phyloP scores from a whole-genome alignment of 2,329 filamentous ascomycete species.

The Penicillium sp. region DNA sequence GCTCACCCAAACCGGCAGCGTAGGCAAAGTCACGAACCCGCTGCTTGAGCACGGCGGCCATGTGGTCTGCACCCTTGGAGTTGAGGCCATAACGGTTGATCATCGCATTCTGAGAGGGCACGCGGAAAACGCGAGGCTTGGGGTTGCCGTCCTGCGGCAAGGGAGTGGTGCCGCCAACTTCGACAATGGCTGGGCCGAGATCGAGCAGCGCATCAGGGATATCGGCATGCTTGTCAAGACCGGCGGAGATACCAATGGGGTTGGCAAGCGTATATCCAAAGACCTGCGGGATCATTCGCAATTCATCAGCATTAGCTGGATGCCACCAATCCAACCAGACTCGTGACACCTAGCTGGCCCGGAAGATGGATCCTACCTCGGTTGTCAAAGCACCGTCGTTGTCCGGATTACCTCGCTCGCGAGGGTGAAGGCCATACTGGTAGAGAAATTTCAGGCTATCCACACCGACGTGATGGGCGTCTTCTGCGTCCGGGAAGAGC shows the following conservation, averaged over 20 bases:
- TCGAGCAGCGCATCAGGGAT: conserved; percentile 79
- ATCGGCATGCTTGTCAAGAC: conserved; percentile 89
- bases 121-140: conserved; percentile 77
- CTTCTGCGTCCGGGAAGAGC: conserved; percentile 55
- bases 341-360: too few species aligned
- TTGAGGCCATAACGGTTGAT: conserved; percentile 97
- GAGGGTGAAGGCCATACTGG: conserved; percentile 67
- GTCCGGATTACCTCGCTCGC: conserved; percentile 65
- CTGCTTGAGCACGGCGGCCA: conserved; percentile 71
- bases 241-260: conserved; percentile 90
- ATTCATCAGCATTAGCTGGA: conserved; percentile 1
- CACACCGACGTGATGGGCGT: conserved; percentile 81
- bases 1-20: conserved; percentile 58
- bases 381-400: conserved; percentile 49
- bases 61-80: conserved; percentile 78
- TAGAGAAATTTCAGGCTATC: conserved; percentile 66
- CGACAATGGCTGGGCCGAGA: conserved; percentile 77
- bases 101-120: conserved; percentile 75
- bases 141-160: conserved; percentile 83
- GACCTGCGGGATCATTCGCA: conserved; percentile 41
- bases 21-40: conserved; percentile 73
- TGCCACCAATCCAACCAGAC: too few species aligned
- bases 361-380: conserved; percentile 31
- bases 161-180: conserved; percentile 86
- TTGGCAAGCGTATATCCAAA: conserved; percentile 75